Base-by-base conservation (phyloP, 441 rosid genomes). In the Pelargonium citronellum region DNA sequence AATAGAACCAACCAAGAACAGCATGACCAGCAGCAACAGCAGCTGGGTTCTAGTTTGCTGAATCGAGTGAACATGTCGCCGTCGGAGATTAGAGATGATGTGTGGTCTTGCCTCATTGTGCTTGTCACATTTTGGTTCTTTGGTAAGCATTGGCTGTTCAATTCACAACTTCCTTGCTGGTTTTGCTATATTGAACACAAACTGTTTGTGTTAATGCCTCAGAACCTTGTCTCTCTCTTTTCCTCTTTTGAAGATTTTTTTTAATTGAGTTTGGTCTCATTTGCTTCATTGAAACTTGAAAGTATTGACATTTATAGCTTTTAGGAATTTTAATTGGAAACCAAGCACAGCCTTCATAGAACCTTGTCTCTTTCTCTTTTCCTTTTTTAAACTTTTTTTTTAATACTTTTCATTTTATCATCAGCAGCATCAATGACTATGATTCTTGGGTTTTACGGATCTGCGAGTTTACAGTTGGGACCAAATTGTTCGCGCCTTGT, bases 361-460 rank as follows among this genome's bases (percentile, higher is more conserved):
- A 27, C 30, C 30, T 27, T 27, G 30, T 27, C 3, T 27, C 30
- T 27, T 27, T 27, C 30, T 27, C 30, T 13, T 51, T 11, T 5
- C 7, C 7, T 16, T 51, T n/a, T 13, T 16, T n/a, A 13, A 16
- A 19, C 8, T n/a, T 51, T 15, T 51, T 51, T 51, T 15, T 22
- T 22, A n/a, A 49, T 49, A 49, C 1, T 49, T 49, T 51, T 37
- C 1, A 12, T 51, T 70, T 27, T 55, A 16, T 70, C 61, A 11
- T 19, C 70, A 65, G 75, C 87, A 85, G 87, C 79, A 27, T 81
- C 87, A 39, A 69, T 77, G 81, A 79, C 83, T 66, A 62, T 85
- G 72, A 82, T 87, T 75, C 71, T 85, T 34, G 87, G 87, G 43
- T 67, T 78, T 44, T 87, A 72, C 63, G 87, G 87, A 67, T 76